phyloP scores from a whole-genome alignment of 441 rosid species.

The Bocquillonia castaneifolia region DNA sequence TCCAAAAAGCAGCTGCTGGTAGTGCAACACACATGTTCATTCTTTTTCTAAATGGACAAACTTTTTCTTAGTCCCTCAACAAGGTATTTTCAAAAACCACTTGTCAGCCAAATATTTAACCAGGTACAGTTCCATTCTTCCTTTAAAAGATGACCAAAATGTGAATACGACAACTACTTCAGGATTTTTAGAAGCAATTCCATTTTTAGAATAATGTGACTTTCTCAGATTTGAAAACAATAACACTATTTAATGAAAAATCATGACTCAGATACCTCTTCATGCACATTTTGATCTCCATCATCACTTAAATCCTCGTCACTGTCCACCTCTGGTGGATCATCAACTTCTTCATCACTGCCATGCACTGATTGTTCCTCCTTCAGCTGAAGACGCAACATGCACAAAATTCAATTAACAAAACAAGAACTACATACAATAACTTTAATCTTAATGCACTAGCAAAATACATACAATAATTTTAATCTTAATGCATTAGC shows the following conservation, averaged over 20 bases:
- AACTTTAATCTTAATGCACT: background rate
- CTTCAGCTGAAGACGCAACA: slow-evolving; percentile 44
- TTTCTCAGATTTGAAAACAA: background rate
- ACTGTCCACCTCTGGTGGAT: slow-evolving; percentile 68
- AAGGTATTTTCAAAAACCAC: background rate
- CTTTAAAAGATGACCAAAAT: background rate
- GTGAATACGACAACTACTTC: background rate
- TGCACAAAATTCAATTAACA: background rate
- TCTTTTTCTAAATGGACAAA: no score
- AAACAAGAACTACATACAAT: background rate
- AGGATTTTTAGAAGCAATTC: background rate
- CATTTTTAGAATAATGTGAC: background rate
- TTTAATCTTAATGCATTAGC: background rate
- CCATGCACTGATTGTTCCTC: slow-evolving; percentile 88
- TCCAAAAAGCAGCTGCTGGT: no score
- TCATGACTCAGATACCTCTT: slow-evolving; percentile 47
- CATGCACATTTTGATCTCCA: slow-evolving; percentile 45
- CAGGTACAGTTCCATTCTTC: background rate
- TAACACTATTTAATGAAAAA: background rate
- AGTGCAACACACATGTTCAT: no score
- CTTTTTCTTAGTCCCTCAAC: background rate
- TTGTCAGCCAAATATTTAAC: background rate
- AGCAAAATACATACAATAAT: background rate
- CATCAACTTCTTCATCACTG: slow-evolving; percentile 93
- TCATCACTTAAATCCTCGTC: slow-evolving; percentile 82